Evolutionary conservation across 768 basidiomycete genomes (phyloP).

Genomic region (Mycena rebaudengoi): DNA sequence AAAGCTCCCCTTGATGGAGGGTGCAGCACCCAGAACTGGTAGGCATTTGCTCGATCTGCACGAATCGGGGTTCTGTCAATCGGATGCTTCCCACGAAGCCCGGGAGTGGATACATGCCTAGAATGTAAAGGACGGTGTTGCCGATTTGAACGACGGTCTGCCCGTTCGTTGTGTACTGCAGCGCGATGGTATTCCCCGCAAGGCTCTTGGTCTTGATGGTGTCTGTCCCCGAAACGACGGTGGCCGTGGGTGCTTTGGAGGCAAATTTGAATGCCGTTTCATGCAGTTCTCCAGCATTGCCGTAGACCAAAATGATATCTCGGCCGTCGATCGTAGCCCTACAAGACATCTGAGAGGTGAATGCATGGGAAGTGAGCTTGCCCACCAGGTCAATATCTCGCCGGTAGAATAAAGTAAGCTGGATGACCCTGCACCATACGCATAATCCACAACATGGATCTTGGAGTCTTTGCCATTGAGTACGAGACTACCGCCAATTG

Average conservation of each 20-base stretch:
- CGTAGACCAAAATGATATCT: conserved; percentile 57
- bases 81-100: background rate
- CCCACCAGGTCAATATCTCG: conserved; percentile 59
- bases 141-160: conserved; percentile 58
- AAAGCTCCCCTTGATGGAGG: conserved; percentile 48
- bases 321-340: conserved; percentile 60
- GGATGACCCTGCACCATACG: conserved; percentile 52
- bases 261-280: conserved; percentile 56
- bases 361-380: background rate
- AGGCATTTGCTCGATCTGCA: conserved; percentile 59
- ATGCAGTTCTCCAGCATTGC: conserved; percentile 55
- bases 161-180: conserved; percentile 56
- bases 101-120: conserved; percentile 42
- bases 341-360: background rate
- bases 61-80: too few species aligned
- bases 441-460: conserved; percentile 59
- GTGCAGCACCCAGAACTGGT: conserved; percentile 61
- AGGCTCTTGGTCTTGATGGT: conserved; percentile 47
- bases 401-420: conserved; percentile 56
- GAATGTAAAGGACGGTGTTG: conserved; percentile 50
- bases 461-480: conserved; percentile 64
- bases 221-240: conserved; percentile 45
- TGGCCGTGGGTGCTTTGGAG: conserved; percentile 35
- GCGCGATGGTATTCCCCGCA: conserved; percentile 42
- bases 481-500: conserved; percentile 50